Evolutionary conservation across 495 filamentous ascomycete species (phyloP).

Genomic region (Penicillium arizonense): DNA sequence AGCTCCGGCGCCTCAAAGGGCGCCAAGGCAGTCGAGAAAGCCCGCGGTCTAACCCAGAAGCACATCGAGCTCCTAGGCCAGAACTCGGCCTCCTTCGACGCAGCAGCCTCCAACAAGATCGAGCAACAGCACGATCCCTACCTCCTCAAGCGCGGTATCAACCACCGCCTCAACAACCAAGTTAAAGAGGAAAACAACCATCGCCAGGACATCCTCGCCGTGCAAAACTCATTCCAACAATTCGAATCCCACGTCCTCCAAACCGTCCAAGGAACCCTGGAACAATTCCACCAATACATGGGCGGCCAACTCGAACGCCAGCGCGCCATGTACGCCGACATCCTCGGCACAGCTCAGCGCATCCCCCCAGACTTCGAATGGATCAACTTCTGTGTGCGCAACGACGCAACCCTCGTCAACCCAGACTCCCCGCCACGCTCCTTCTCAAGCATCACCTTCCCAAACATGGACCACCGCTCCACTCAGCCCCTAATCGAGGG

Average conservation of each 20-base stretch:
- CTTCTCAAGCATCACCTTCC: constrained; percentile 71
- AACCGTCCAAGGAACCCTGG: constrained; percentile 77
- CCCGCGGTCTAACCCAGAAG: constrained; percentile 82
- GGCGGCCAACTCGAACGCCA: constrained; percentile 78
- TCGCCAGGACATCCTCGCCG: constrained; percentile 80
- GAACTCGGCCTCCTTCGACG: constrained; percentile 72
- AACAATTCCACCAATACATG: constrained; percentile 74
- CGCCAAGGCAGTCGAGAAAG: constrained; percentile 87
- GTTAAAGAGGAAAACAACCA: constrained; percentile 93
- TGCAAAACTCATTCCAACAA: constrained; percentile 82
- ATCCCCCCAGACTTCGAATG: constrained; percentile 92
- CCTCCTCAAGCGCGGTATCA: constrained; percentile 74
- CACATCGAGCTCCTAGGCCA: constrained; percentile 92
- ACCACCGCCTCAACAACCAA: constrained; percentile 84
- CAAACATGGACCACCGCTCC: constrained; percentile 80
- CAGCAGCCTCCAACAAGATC: constrained; percentile 60
- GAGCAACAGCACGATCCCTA: constrained; percentile 80
- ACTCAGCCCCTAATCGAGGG: constrained; percentile 86
- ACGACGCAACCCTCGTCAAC: constrained; percentile 71
- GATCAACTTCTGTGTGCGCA: constrained; percentile 73
- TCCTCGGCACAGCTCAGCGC: constrained; percentile 71
- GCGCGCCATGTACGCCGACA: constrained; percentile 77
- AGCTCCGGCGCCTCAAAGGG: constrained; percentile 78
- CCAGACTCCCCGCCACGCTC: constrained; percentile 69
- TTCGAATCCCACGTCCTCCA: constrained; percentile 87